Evolutionary conservation across 1,139 yeast genomes (phyloP).

Genomic region (Geotrichum reessii): DNA sequence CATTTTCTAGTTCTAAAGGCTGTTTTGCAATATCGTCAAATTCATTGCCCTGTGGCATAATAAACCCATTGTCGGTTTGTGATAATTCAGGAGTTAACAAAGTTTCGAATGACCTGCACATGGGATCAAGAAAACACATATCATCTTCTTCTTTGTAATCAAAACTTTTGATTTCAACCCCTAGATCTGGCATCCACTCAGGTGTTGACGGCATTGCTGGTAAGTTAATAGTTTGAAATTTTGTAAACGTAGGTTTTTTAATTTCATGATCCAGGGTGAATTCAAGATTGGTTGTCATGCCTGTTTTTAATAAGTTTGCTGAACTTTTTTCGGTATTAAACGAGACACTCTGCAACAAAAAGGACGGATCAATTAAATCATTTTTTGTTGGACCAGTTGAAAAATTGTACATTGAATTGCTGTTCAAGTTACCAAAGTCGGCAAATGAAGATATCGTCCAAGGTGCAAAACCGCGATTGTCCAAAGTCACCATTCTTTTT

Average conservation of each 20-base stretch:
- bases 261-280: no score
- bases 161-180: no score
- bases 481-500: background rate
- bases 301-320: no score
- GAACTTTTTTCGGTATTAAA: background rate
- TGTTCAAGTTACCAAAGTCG: background rate
- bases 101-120: background rate
- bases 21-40: background rate
- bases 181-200: no score
- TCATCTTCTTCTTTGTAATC: background rate
- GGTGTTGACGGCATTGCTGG: no score
- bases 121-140: background rate
- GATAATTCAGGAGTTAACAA: background rate
- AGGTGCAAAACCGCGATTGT: background rate
- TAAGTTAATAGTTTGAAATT: no score
- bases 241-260: no score
- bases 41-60: background rate
- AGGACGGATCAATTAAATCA: background rate
- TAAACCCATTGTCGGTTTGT: background rate
- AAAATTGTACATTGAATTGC: background rate
- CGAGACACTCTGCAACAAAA: background rate
- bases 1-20: background rate
- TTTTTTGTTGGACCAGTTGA: background rate
- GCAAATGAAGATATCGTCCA: background rate
- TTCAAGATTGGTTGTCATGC: no score